Percentiles rank a stretch among this genome's conserved stretches.
Evolutionary conservation across 805 yeast genomes (phyloP).

Genomic region (Candida maesae): DNA sequence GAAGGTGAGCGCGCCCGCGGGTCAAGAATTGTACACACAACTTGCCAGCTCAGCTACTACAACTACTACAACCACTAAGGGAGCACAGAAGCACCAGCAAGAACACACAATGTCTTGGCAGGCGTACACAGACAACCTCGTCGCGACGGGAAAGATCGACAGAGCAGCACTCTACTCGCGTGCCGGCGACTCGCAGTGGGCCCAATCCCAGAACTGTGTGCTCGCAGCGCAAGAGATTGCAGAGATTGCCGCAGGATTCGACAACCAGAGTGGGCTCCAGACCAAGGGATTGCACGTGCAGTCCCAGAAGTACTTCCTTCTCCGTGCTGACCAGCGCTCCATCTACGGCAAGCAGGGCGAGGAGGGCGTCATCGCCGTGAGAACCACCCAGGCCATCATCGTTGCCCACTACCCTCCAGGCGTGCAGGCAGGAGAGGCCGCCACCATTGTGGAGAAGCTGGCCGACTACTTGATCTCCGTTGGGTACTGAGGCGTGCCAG

Average conservation of each 20-base stretch:
- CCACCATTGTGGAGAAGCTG: slow-evolving; percentile 89
- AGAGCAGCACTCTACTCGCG: slow-evolving; percentile 90
- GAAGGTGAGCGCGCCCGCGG: too few species aligned
- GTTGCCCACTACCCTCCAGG: slow-evolving; percentile 94
- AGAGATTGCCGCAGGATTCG: slow-evolving; percentile 74
- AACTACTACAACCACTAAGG: too few species aligned
- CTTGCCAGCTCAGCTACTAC: too few species aligned
- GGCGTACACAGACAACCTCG: slow-evolving; percentile 95
- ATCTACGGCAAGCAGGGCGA: slow-evolving; percentile 91
- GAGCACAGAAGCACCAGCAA: too few species aligned
- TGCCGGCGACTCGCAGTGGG: slow-evolving; percentile 96
- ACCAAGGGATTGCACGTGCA: slow-evolving; percentile 82
- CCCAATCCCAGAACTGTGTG: slow-evolving; percentile 64
- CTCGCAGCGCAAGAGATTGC: slow-evolving; percentile 68
- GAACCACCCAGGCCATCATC: slow-evolving; percentile 89
- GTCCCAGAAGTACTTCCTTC: slow-evolving; percentile 81
- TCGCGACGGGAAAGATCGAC: slow-evolving; percentile 84
- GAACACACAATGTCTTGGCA: slow-evolving; percentile 48
- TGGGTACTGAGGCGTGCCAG: slow-evolving; percentile 76
- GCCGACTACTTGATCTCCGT: slow-evolving; percentile 92
- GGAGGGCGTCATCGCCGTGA: slow-evolving; percentile 84
- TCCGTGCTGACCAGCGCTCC: slow-evolving; percentile 88
- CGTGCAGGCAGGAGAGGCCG: slow-evolving; percentile 92
- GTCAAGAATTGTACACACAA: too few species aligned
- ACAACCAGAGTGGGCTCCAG: slow-evolving; percentile 74